Conservation (phyloP, 2,329 filamentous ascomycete species). For the Macrophomina phaseolina region DNA sequence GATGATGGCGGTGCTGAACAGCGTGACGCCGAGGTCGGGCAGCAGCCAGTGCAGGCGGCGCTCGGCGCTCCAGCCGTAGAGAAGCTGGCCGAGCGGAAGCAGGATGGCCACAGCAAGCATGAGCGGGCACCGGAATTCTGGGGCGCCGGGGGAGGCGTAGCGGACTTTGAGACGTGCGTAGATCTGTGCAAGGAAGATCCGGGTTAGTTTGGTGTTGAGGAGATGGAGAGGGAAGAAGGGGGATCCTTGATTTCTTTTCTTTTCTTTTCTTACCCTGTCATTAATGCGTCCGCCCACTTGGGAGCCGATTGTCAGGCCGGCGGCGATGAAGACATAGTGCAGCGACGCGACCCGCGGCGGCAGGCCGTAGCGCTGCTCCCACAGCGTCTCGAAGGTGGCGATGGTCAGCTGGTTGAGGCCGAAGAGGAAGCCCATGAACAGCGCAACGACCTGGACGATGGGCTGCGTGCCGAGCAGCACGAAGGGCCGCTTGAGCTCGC, state of each 20-base stretch:
- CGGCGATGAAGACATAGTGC: slow-evolving; percentile 67
- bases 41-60: slow-evolving; percentile 46
- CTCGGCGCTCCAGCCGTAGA: slow-evolving; percentile 64
- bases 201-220: too few species aligned
- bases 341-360: slow-evolving; percentile 63
- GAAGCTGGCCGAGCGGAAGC: slow-evolving; percentile 59
- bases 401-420: slow-evolving; percentile 69
- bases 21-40: slow-evolving; percentile 29
- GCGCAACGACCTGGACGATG: slow-evolving; percentile 60
- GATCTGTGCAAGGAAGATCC: slow-evolving; percentile 14
- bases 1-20: slow-evolving; percentile 32
- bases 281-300: slow-evolving; percentile 54
- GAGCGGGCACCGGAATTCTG: slow-evolving; percentile 57
- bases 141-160: slow-evolving; percentile 48
- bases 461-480: slow-evolving; percentile 31
- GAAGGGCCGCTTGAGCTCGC: slow-evolving; percentile 31
- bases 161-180: slow-evolving; percentile 52
- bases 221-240: not conserved
- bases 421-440: slow-evolving; percentile 66
- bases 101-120: slow-evolving; percentile 60
- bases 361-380: slow-evolving; percentile 61
- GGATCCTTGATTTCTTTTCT: not conserved
- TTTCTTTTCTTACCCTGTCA: slow-evolving; percentile 55
- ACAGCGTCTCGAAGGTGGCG: slow-evolving; percentile 65
- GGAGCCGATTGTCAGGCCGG: slow-evolving; percentile 63